Percentiles rank a stretch among this genome's conserved stretches.
These are phyloP conservation scores for Aureobasidium sp. DNA, from an alignment of 2,329 filamentous ascomycete genomes.

Conservation along the genomic window DNA sequence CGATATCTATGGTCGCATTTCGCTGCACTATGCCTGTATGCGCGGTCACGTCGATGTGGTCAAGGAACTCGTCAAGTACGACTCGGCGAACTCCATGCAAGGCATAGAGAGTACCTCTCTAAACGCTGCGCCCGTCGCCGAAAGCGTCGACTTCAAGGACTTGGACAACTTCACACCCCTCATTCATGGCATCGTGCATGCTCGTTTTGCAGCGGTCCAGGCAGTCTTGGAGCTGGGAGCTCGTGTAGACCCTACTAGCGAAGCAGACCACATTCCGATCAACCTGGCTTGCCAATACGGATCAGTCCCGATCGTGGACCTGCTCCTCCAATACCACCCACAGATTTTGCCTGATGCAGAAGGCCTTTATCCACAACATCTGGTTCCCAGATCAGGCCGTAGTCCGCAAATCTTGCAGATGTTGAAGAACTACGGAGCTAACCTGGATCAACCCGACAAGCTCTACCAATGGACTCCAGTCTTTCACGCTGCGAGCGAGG, in stretches of 20 bases:
- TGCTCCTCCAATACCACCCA: conserved; percentile 73
- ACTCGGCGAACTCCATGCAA: conserved; percentile 20
- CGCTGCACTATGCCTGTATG: conserved; percentile 93
- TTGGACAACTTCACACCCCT: conserved; percentile 96
- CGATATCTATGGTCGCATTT: conserved; percentile 90
- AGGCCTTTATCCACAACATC: conserved; percentile 91
- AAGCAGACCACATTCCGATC: conserved; percentile 85
- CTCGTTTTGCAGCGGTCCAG: conserved; percentile 71
- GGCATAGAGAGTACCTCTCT: conserved; percentile 40
- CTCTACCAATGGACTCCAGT: conserved; percentile 95
- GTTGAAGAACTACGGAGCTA: conserved; percentile 75
- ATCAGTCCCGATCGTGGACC: conserved; percentile 72
- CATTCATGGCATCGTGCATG: conserved; percentile 89
- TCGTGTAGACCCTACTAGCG: conserved; percentile 76
- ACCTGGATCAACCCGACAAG: conserved; percentile 89
- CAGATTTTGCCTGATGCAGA: conserved; percentile 88
- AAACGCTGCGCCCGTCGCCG: conserved; percentile 17
- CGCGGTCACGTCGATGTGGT: conserved; percentile 83
- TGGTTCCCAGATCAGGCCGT: conserved; percentile 83
- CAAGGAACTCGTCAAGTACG: conserved; percentile 57
- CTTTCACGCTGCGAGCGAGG: conserved; percentile 93
- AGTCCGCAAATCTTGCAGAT: conserved; percentile 71
- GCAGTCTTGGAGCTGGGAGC: conserved; percentile 68
- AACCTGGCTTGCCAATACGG: conserved; percentile 94
- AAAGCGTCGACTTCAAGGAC: conserved; percentile 80